A percentile compares a stretch with the other conserved stretches of the same genome.
phyloP scores from a whole-genome alignment of 1,139 yeast genomes.

The Yamadazyma sp. region DNA sequence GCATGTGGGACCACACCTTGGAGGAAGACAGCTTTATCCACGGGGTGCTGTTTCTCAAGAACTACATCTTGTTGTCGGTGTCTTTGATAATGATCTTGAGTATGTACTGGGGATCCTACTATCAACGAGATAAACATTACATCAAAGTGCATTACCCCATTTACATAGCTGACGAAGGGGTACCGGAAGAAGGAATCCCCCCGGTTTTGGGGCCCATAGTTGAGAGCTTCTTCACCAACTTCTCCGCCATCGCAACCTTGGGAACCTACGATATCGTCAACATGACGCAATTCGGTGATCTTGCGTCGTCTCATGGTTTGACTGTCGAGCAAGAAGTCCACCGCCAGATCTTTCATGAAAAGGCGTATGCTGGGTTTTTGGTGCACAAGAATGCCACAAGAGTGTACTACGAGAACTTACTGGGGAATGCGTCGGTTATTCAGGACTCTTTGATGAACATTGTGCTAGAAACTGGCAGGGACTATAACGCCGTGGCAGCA shows the following conservation, averaged over 20 bases:
- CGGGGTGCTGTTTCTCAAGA: constrained; percentile 9
- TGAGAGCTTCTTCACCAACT: constrained; percentile 23
- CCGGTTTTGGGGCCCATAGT: constrained; percentile 27
- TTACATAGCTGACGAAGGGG: constrained; percentile 25
- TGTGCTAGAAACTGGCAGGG: constrained; percentile 34
- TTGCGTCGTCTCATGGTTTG: constrained; percentile 21
- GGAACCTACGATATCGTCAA: constrained; percentile 28
- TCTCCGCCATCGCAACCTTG: constrained; percentile 19
- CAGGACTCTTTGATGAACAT: constrained; percentile 20
- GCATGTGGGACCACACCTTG: constrained; percentile 30
- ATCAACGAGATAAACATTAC: constrained; percentile 20
- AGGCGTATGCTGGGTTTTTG: constrained; percentile 31
- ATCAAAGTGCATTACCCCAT: constrained; percentile 26
- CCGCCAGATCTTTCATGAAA: constrained; percentile 31
- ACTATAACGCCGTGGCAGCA: constrained; percentile 29
- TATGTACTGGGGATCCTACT: constrained; percentile 36
- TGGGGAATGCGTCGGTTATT: constrained; percentile 17
- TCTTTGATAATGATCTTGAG: constrained; percentile 27
- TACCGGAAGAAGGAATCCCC: constrained; percentile 19
- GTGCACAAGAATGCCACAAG: constrained; percentile 29
- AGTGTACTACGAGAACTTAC: constrained; percentile 20
- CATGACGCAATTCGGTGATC: constrained; percentile 16
- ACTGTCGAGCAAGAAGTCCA: constrained; percentile 27
- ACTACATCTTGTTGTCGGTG: constrained; percentile 24
- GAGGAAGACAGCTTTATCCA: constrained; percentile 22